Base-by-base conservation (phyloP, 345 rosid species). In the Murraya koenigii region DNA sequence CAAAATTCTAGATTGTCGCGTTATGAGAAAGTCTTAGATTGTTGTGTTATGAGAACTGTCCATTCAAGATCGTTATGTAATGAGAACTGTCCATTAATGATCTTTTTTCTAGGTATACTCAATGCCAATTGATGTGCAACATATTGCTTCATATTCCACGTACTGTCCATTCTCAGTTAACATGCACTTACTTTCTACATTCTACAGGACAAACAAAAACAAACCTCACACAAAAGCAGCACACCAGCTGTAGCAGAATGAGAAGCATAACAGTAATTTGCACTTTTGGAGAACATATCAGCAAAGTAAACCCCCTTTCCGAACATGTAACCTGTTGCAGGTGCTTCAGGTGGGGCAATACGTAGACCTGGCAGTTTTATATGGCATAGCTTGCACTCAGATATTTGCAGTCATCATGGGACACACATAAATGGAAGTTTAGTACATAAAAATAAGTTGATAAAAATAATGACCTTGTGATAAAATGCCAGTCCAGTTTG, bases 281-380 rank as follows among this genome's bases (percentile, higher is more conserved):
- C 97, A 75, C 97, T 95, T 86, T 95, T 95, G 78, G 97, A 93
- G 92, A 95, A 95, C 97, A 95, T 92, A 78, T 95, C 98, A 23
- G 97, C 95, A 76, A 95, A 95, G 86, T 95, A 95, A 80, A 95
- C 95, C 36, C 97, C 98, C 87, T 95, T 95, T 15, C 98, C 98
- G 73, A 93, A 95, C 97, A 92, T 92, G 88, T 95, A 93, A 61
- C 97, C 97, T 13, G 93, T 90, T 71, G 76, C 90, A 39, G 98
- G 97, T 44, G 98, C 97, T 85, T 95, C 98, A 60, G 97, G 97
- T 39, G 98, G 98, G 81, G 98, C 97, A 86, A 95, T 93, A 52
- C 97, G 89, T 83, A 95, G 84, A 69, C 98, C 98, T 95, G 87
- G 80, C 61, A 23, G 66, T 83, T 66, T 56, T 49, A 65, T 75